phyloP scores from a whole-genome alignment of 2,329 filamentous ascomycete genomes.

The Fusarium camptoceras region DNA sequence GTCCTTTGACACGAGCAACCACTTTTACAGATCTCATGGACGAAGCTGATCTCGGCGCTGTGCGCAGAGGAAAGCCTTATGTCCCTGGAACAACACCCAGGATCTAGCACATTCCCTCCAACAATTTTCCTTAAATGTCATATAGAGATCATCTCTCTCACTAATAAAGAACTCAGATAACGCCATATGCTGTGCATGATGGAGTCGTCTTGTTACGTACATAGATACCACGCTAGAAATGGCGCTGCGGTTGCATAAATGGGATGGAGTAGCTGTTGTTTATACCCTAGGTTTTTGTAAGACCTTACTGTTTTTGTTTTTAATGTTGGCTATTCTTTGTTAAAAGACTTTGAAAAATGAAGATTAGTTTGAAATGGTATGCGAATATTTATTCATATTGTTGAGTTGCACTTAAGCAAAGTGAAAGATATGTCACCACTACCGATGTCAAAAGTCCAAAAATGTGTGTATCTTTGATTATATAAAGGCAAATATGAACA shows the following conservation, averaged over 20 bases:
- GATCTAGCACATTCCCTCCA: slow-evolving; percentile 38
- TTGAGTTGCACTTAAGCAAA: not conserved
- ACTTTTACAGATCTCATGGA: slow-evolving; percentile 68
- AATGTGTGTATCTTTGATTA: slow-evolving; percentile 3
- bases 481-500: not conserved
- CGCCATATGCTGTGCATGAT: slow-evolving; percentile 35
- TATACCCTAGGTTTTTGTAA: slow-evolving; percentile 42
- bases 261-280: slow-evolving; percentile 36
- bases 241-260: slow-evolving; percentile 31
- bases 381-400: slow-evolving; percentile 33
- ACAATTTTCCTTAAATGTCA: not conserved
- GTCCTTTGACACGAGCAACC: slow-evolving; percentile 53
- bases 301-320: slow-evolving; percentile 3
- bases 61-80: slow-evolving; percentile 57
- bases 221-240: slow-evolving; percentile 24
- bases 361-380: slow-evolving; percentile 39
- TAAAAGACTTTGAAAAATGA: slow-evolving; percentile 5
- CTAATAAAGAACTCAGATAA: slow-evolving; percentile 6
- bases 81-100: slow-evolving; percentile 54
- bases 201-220: slow-evolving; percentile 21
- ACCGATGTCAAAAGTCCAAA: not conserved
- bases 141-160: slow-evolving; percentile 2
- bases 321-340: slow-evolving; percentile 6
- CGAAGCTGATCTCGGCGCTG: slow-evolving; percentile 57
- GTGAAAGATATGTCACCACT: not conserved